These are phyloP conservation scores for Penicillium cosmopolitanum DNA, from an alignment of 495 filamentous ascomycete genomes.

Conservation along the genomic window DNA sequence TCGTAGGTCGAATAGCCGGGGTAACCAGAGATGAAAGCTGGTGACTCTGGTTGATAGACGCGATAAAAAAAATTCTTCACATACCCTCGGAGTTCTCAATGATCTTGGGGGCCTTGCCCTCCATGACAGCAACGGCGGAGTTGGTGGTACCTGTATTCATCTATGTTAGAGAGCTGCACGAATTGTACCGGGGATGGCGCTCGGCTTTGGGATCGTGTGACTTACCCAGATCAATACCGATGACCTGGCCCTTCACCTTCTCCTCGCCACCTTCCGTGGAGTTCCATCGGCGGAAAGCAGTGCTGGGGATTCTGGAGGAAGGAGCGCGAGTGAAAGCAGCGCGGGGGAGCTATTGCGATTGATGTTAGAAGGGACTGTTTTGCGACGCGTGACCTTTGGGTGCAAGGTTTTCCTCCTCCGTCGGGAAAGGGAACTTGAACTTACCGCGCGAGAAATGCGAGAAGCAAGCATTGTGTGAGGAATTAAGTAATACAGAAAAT, in stretches of 20 bases:
- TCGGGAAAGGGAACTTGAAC: constrained; percentile 43
- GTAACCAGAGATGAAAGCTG: neutral
- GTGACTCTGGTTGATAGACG: constrained; percentile 17
- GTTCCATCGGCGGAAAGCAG: constrained; percentile 74
- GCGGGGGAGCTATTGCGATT: constrained; percentile 44
- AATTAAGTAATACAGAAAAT: constrained; percentile 45
- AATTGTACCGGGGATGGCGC: neutral
- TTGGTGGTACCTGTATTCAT: constrained; percentile 81
- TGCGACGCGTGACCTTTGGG: constrained; percentile 21
- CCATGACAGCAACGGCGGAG: constrained; percentile 97
- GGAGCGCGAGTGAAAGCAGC: constrained; percentile 54
- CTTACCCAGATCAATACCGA: constrained; percentile 98
- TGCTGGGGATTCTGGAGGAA: constrained; percentile 56
- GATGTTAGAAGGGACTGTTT: constrained; percentile 26
- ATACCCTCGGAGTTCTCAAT: constrained; percentile 97
- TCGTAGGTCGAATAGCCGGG: neutral
- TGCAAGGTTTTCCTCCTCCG: constrained; percentile 7
- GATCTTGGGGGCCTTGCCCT: constrained; percentile 92
- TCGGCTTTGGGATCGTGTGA: constrained; percentile 23
- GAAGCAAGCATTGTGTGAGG: constrained; percentile 58
- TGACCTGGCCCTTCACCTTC: constrained; percentile 93
- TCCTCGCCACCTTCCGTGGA: constrained; percentile 80
- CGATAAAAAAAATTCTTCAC: constrained; percentile 36
- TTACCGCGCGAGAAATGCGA: constrained; percentile 69
- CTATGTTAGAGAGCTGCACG: constrained; percentile 27